phyloP scores from a whole-genome alignment of 1,284 basidiomycete genomes.

The Ganoderma resinaceum region DNA sequence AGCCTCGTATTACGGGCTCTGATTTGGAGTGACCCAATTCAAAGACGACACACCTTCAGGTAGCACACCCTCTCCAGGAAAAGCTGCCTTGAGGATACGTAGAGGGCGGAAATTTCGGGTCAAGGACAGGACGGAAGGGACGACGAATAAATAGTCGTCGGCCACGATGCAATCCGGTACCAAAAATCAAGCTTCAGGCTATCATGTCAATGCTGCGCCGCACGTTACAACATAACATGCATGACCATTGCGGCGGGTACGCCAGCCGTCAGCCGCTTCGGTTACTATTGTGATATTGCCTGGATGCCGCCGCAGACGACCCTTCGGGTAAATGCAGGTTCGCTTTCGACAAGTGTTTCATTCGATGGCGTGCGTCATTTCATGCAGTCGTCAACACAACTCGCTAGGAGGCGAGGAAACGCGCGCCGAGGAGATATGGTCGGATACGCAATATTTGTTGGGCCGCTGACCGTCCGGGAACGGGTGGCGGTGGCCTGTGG shows the following conservation, averaged over 20 bases:
- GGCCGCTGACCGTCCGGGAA: background rate
- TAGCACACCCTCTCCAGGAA: background rate
- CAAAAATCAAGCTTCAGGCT: background rate
- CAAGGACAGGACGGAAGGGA: background rate
- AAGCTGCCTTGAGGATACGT: background rate
- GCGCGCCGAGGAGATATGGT: slow-evolving; percentile 5
- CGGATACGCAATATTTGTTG: background rate
- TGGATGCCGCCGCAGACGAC: slow-evolving; percentile 2
- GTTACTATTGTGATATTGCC: background rate
- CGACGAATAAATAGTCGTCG: slow-evolving; percentile 1
- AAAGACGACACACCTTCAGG: background rate
- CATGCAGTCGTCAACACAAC: background rate
- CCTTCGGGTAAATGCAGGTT: background rate
- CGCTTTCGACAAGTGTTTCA: background rate
- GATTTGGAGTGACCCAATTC: background rate
- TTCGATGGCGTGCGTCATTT: background rate
- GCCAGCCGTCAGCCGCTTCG: slow-evolving; percentile 1
- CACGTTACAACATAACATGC: slow-evolving; percentile 1
- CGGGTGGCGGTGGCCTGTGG: slow-evolving; percentile 6
- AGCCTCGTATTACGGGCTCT: background rate
- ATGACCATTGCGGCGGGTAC: background rate
- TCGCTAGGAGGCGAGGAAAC: background rate
- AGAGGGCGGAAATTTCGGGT: background rate
- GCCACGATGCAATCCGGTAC: background rate
- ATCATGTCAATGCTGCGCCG: background rate